phyloP scores from a whole-genome alignment of 768 basidiomycete species.

The Lyophyllum semitale region DNA sequence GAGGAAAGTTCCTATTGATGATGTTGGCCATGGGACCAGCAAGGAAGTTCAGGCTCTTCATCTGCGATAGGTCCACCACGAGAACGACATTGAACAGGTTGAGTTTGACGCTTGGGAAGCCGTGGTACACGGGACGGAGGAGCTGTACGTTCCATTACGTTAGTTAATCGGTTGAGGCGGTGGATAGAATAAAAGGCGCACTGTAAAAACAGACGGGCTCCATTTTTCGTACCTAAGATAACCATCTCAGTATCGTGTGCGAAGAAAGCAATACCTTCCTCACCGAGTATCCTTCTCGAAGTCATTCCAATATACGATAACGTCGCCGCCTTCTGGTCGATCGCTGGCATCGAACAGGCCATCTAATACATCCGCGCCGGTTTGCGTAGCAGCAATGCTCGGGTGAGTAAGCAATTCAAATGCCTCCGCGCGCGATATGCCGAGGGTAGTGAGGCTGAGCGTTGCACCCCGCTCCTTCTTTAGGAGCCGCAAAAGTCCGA shows the following conservation, averaged over 20 bases:
- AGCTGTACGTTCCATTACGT: slow-evolving; percentile 44
- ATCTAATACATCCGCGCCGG: slow-evolving; percentile 52
- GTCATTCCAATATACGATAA: slow-evolving; percentile 90
- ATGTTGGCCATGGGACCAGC: slow-evolving; percentile 65
- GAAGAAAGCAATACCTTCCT: slow-evolving; percentile 18
- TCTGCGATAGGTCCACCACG: slow-evolving; percentile 75
- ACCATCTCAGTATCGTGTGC: not conserved
- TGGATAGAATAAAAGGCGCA: slow-evolving; percentile 27
- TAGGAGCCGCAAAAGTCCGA: slow-evolving; percentile 70
- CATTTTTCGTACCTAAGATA: slow-evolving; percentile 50
- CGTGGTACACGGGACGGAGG: slow-evolving; percentile 77
- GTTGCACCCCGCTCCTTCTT: slow-evolving; percentile 72
- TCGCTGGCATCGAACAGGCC: slow-evolving; percentile 94
- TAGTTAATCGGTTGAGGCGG: not conserved
- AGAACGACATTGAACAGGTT: slow-evolving; percentile 88
- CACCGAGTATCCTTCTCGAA: slow-evolving; percentile 80
- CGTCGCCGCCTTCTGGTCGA: slow-evolving; percentile 70
- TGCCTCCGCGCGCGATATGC: slow-evolving; percentile 64
- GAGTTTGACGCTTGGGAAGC: slow-evolving; percentile 69
- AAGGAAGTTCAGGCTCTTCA: slow-evolving; percentile 61
- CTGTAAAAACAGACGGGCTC: slow-evolving; percentile 50
- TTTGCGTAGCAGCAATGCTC: slow-evolving; percentile 51
- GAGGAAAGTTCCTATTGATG: slow-evolving; percentile 71
- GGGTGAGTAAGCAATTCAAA: slow-evolving; percentile 74
- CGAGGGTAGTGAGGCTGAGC: slow-evolving; percentile 57